Conservation (phyloP, 345 rosid genomes). For the Passiflora organensis region DNA sequence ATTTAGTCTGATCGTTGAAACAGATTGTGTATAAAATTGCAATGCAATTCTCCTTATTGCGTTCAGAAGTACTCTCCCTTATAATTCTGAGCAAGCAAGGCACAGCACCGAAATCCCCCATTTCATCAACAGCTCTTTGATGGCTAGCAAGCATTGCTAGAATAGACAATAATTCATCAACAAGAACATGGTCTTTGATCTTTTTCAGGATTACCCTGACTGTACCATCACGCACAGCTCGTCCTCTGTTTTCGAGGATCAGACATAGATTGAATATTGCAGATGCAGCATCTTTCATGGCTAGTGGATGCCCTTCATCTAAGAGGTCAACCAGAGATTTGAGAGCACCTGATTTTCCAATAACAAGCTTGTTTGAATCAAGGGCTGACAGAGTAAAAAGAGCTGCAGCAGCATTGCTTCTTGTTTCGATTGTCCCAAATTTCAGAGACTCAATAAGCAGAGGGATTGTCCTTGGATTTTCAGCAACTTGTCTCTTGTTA, state of each 20-base stretch:
- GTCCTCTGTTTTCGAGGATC: conserved; percentile 26
- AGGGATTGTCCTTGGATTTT: conserved; percentile 35
- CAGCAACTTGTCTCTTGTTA: conserved; percentile 35
- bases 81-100: conserved; percentile 37
- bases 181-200: conserved; percentile 30
- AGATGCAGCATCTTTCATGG: conserved; percentile 37
- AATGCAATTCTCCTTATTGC: conserved; percentile 45
- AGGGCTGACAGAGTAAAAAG: conserved; percentile 36
- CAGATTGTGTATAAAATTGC: conserved; percentile 40
- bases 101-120: conserved; percentile 38
- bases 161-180: conserved; percentile 41
- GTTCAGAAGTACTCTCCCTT: conserved; percentile 27
- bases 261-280: conserved; percentile 43
- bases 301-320: conserved; percentile 35
- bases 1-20: conserved; percentile 18
- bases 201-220: conserved; percentile 32
- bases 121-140: conserved; percentile 32
- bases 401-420: conserved; percentile 53
- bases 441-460: conserved; percentile 37
- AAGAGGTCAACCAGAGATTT: conserved; percentile 42
- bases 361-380: conserved; percentile 28
- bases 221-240: conserved; percentile 38
- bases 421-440: conserved; percentile 37
- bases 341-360: conserved; percentile 50
- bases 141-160: conserved; percentile 41